Evolutionary conservation across 1,284 basidiomycete genomes (phyloP).

Genomic region (Moesziomyces aphidis): DNA sequence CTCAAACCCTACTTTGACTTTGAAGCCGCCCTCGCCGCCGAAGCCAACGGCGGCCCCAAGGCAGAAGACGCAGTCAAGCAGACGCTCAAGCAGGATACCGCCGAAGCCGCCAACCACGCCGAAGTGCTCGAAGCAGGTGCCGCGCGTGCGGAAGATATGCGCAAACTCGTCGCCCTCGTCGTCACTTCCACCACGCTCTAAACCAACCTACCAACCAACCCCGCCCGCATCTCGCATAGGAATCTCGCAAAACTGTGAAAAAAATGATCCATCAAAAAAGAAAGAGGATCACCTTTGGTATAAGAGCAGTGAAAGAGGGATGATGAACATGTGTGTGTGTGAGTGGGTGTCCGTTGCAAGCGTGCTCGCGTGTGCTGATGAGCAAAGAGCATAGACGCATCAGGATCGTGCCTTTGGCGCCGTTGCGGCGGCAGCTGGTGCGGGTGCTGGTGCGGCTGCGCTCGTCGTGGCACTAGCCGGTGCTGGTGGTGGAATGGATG

Average conservation of each 20-base stretch:
- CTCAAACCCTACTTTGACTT: constrained; percentile 79
- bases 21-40: constrained; percentile 78
- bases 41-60: constrained; percentile 69
- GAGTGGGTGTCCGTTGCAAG: too few species aligned
- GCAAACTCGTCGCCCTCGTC: constrained; percentile 69
- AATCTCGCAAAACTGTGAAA: background rate
- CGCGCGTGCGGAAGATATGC: constrained; percentile 78
- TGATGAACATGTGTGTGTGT: too few species aligned
- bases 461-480: background rate
- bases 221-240: too few species aligned
- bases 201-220: background rate
- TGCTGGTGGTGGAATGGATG: background rate
- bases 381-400: background rate
- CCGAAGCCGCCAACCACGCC: constrained; percentile 78
- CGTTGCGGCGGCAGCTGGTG: constrained; percentile 1
- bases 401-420: constrained; percentile 13
- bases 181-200: constrained; percentile 13
- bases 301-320: too few species aligned
- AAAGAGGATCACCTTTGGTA: background rate
- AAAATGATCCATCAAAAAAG: background rate
- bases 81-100: constrained; percentile 69
- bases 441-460: constrained; percentile 4
- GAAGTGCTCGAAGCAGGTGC: constrained; percentile 81
- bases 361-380: background rate
- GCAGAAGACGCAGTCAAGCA: constrained; percentile 5